A percentile compares a stretch with the other conserved stretches of the same genome.
These are phyloP conservation scores for Ogataea zsoltii DNA, from an alignment of 805 yeast genomes.

Conservation along the genomic window DNA sequence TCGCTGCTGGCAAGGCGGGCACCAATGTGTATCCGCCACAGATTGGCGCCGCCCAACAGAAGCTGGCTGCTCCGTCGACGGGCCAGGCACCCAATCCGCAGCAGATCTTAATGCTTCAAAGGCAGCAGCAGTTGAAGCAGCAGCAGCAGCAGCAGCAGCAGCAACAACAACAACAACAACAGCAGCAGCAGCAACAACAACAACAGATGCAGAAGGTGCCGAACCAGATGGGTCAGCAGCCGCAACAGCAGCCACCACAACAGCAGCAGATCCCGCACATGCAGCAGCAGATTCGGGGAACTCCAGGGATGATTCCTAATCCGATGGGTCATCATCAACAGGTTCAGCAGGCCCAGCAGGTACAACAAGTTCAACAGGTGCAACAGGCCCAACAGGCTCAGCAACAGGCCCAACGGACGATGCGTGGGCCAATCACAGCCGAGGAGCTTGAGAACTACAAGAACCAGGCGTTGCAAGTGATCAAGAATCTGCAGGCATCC, in stretches of 20 bases:
- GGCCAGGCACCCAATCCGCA: constrained; percentile 31
- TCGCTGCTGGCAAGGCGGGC: constrained; percentile 26
- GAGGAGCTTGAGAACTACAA: constrained; percentile 33
- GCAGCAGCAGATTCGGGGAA: constrained; percentile 12
- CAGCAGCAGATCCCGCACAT: constrained; percentile 20
- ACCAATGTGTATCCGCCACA: neutral
- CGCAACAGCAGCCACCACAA: constrained; percentile 14
- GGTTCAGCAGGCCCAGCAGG: constrained; percentile 7
- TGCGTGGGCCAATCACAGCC: constrained; percentile 17
- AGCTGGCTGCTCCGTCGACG: neutral
- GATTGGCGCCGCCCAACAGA: constrained; percentile 10
- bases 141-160: constrained; percentile 12
- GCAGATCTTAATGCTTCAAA: constrained; percentile 34
- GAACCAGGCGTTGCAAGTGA: constrained; percentile 37
- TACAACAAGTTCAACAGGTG: constrained; percentile 10
- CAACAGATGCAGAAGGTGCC: constrained; percentile 1
- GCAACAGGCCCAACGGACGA: constrained; percentile 14
- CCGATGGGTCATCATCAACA: constrained; percentile 7
- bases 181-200: constrained; percentile 26
- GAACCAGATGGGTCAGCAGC: constrained; percentile 1
- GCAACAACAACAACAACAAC: constrained; percentile 29
- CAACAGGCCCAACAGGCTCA: constrained; percentile 16
- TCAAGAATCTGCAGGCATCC: constrained; percentile 35
- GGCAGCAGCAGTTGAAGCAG: constrained; percentile 33
- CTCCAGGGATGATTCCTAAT: constrained; percentile 1